Conservation (phyloP, 2,329 filamentous ascomycete genomes). For the Lachnellula hyalina region DNA sequence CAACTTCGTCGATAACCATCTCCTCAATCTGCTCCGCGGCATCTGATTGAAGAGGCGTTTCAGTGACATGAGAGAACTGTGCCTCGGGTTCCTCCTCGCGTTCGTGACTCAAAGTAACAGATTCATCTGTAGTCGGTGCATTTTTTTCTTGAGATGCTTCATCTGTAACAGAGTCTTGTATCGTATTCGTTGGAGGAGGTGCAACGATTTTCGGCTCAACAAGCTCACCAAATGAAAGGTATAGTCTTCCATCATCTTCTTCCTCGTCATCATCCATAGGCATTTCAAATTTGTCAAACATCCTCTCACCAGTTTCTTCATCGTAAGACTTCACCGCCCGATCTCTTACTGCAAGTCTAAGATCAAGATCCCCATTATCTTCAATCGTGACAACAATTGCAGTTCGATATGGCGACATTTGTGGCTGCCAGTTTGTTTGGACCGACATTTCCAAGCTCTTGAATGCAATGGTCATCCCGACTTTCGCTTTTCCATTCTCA, state of each 20-base stretch:
- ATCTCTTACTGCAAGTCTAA: constrained; percentile 67
- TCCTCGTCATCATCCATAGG: constrained; percentile 54
- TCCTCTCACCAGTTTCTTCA: constrained; percentile 60
- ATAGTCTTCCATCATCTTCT: constrained; percentile 55
- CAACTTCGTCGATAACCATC: neutral
- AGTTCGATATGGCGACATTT: constrained; percentile 56
- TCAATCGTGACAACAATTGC: constrained; percentile 56
- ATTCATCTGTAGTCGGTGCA: constrained; percentile 12
- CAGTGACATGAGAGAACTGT: constrained; percentile 25
- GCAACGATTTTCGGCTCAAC: constrained; percentile 63
- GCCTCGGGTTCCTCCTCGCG: constrained; percentile 17
- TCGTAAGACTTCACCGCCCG: constrained; percentile 56
- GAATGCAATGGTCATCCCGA: constrained; percentile 65
- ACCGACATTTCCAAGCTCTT: constrained; percentile 57
- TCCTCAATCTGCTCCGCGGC: constrained; percentile 7
- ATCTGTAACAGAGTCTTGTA: constrained; percentile 6
- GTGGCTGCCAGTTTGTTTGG: constrained; percentile 61
- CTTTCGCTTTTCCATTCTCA: constrained; percentile 40
- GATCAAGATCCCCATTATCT: constrained; percentile 48
- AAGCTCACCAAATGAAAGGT: constrained; percentile 56
- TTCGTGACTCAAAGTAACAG: constrained; percentile 10
- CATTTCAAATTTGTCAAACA: constrained; percentile 76
- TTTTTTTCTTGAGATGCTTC: constrained; percentile 11
- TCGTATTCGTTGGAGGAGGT: constrained; percentile 30
- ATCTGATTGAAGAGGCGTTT: constrained; percentile 23